Conservation (phyloP, 2,329 filamentous ascomycete genomes). For the Coniochaeta prunicola region DNA sequence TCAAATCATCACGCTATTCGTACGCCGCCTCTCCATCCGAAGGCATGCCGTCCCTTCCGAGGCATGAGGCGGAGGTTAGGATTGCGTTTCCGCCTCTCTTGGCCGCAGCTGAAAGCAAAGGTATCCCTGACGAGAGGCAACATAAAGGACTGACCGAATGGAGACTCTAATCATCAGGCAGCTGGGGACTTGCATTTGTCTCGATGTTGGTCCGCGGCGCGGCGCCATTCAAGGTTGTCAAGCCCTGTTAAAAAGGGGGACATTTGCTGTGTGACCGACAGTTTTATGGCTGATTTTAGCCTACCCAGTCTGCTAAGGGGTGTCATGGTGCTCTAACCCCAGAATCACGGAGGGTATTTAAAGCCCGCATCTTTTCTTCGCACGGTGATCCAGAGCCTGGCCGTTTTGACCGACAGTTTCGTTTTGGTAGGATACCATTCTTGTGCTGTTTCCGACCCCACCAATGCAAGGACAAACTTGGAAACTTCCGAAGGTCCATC, state of each 20-base stretch:
- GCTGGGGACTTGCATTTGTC: neutral
- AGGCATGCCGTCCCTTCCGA: neutral
- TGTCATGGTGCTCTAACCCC: too few relatives aligned
- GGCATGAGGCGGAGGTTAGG: neutral
- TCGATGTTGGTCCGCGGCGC: neutral
- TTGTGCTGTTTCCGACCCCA: neutral
- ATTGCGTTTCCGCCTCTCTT: neutral
- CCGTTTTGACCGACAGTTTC: neutral
- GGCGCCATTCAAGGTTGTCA: neutral
- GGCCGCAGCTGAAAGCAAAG: neutral
- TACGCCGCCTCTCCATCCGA: neutral
- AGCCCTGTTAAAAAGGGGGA: neutral
- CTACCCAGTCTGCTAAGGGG: neutral
- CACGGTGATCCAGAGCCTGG: neutral
- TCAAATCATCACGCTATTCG: neutral
- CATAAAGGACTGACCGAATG: too few relatives aligned
- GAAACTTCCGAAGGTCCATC: neutral
- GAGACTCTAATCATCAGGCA: neutral
- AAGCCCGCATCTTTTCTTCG: neutral
- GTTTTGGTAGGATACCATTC: neutral
- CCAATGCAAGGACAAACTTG: neutral
- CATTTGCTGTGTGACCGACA: neutral
- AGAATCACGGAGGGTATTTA: too few relatives aligned
- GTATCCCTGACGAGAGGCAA: neutral
- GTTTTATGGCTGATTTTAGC: neutral